Percentiles rank a stretch among this genome's conserved stretches.
These are phyloP conservation scores for Salix udensis DNA, from an alignment of 345 rosid genomes.

Conservation along the genomic window DNA sequence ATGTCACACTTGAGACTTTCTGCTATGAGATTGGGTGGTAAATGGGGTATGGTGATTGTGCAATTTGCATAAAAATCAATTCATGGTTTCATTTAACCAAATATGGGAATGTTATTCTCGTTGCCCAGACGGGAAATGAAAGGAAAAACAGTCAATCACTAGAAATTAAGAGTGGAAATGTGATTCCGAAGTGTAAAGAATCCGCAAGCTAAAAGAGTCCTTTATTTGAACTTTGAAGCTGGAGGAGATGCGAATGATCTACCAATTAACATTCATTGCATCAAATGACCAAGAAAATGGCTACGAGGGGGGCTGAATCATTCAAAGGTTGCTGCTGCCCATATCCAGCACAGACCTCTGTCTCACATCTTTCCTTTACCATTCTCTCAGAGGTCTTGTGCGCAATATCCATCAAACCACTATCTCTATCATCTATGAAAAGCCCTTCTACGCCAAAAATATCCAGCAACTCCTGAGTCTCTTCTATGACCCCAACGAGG, in stretches of 20 bases:
- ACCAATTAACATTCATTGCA: not conserved
- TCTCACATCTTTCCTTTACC: constrained; percentile 59
- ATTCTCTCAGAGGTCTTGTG: constrained; percentile 57
- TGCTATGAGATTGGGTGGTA: not conserved
- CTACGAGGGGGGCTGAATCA: not conserved
- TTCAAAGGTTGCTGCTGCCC: constrained; percentile 45
- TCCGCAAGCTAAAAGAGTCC: no score
- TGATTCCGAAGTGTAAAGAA: no score
- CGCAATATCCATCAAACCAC: constrained; percentile 45
- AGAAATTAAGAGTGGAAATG: no score
- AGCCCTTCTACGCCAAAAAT: constrained; percentile 53
- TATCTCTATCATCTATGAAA: constrained; percentile 49
- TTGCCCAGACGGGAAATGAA: not conserved
- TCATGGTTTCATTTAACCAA: not conserved
- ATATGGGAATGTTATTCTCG: no score
- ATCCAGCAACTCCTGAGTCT: constrained; percentile 45
- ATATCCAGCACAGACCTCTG: constrained; percentile 59
- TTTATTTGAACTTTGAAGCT: no score
- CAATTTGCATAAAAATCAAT: not conserved
- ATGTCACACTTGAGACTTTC: not conserved
- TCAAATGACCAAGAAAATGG: not conserved
- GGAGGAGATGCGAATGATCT: no score
- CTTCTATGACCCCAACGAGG: constrained; percentile 57
- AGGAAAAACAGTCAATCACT: not conserved
- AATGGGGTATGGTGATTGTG: not conserved